Percentiles rank a stretch among this genome's conserved stretches.
Conservation (phyloP, 2,329 filamentous ascomycete species). For the Diaporthe ilicicola region DNA sequence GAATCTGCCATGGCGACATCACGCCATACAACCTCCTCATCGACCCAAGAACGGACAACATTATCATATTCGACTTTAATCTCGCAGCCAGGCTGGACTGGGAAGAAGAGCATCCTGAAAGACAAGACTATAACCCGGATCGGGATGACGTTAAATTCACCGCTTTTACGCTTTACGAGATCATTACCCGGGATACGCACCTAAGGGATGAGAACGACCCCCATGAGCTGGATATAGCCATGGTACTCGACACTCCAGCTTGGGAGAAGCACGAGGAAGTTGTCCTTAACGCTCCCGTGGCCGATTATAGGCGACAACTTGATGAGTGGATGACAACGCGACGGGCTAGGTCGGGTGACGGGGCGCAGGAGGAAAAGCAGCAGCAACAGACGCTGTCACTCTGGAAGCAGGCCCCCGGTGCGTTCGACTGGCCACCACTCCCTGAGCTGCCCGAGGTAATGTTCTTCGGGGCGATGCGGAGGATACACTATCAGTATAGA, state of each 20-base stretch:
- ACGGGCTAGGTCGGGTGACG: neutral
- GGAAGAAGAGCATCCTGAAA: neutral
- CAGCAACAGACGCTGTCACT: neutral
- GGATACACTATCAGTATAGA: neutral
- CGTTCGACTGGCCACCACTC: neutral
- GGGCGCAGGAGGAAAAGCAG: neutral
- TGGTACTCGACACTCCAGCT: conserved; percentile 28
- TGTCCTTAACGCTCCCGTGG: conserved; percentile 43
- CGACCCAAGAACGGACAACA: conserved; percentile 41
- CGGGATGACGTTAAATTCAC: conserved; percentile 45
- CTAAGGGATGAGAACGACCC: conserved; percentile 37
- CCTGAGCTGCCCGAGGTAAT: neutral
- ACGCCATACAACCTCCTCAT: conserved; percentile 47
- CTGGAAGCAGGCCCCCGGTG: neutral
- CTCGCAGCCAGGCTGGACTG: conserved; percentile 37
- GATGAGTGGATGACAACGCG: neutral
- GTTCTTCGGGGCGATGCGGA: neutral
- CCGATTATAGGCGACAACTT: conserved; percentile 37
- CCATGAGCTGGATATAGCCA: conserved; percentile 37
- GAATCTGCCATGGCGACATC: conserved; percentile 49
- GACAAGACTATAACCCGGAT: conserved; percentile 32
- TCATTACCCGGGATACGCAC: too few species aligned
- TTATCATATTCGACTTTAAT: conserved; percentile 49
- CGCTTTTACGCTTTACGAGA: conserved; percentile 47
- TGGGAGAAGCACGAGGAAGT: conserved; percentile 46